A percentile compares a stretch with the other conserved stretches of the same genome.
Evolutionary conservation across 371 early-diverging fungal species (phyloP).

Genomic region (Mucor racemosus): DNA sequence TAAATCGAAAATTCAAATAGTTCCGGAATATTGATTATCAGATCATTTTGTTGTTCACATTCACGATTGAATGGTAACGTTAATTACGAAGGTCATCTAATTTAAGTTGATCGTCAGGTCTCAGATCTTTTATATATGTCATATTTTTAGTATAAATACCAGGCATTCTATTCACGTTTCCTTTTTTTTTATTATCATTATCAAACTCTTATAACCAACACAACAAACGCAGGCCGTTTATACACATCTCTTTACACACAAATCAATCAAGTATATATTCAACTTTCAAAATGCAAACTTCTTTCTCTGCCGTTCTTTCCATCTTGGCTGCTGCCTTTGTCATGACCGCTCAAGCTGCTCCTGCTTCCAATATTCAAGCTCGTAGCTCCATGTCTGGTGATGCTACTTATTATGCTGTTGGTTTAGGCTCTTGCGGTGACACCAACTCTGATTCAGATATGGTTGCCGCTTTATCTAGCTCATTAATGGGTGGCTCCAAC

Average conservation of each 20-base stretch:
- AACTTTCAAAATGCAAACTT: no score
- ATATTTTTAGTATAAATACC: neutral
- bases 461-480: conserved; percentile 44
- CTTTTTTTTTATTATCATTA: neutral
- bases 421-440: conserved; percentile 51
- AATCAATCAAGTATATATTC: no score
- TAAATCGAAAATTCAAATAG: neutral
- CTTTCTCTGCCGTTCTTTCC: neutral
- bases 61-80: neutral
- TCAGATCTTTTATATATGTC: neutral
- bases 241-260: no score
- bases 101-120: neutral
- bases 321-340: neutral
- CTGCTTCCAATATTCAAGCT: conserved; percentile 8
- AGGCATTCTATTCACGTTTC: neutral
- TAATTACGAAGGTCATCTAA: neutral
- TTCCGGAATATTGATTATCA: neutral
- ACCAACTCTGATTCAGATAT: conserved; percentile 26
- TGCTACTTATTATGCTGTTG: conserved; percentile 46
- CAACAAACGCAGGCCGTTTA: no score
- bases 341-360: conserved; percentile 13
- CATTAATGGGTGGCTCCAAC: neutral
- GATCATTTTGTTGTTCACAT: neutral
- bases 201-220: no score
- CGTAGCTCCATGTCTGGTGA: conserved; percentile 31